Percentiles rank a stretch among this genome's conserved stretches.
Conservation (phyloP, 2,329 filamentous ascomycete species). For the Pseudocercospora cruenta region DNA sequence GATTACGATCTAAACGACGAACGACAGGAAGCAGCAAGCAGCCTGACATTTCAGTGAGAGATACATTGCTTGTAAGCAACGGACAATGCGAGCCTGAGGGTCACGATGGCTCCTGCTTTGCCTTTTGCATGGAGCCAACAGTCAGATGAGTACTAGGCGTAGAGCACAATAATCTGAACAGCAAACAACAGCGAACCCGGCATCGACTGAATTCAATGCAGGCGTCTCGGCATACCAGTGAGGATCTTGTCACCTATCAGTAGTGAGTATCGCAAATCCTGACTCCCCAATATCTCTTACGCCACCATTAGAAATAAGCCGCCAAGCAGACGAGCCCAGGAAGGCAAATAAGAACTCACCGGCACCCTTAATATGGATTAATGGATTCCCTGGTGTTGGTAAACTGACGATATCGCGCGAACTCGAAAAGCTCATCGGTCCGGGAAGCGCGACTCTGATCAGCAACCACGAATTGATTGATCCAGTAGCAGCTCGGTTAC, state of each 20-base stretch:
- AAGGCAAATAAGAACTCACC: background rate
- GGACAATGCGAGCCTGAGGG: too few species aligned
- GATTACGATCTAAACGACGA: too few species aligned
- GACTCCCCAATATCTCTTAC: background rate
- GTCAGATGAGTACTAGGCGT: too few species aligned
- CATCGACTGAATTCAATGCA: too few species aligned
- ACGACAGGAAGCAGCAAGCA: too few species aligned
- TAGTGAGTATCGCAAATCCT: background rate
- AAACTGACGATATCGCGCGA: constrained; percentile 6
- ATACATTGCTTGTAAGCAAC: too few species aligned
- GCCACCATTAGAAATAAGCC: background rate
- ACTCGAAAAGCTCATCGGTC: background rate
- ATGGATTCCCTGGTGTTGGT: constrained; percentile 10
- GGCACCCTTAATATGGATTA: constrained; percentile 11
- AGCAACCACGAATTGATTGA: constrained; percentile 12
- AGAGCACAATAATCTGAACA: too few species aligned
- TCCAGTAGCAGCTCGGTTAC: background rate
- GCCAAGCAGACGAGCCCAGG: background rate
- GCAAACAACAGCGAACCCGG: too few species aligned
- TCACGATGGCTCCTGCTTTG: too few species aligned
- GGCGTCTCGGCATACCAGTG: background rate
- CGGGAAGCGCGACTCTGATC: background rate
- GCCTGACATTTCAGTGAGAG: too few species aligned
- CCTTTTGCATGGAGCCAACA: too few species aligned
- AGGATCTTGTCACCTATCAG: background rate